These are phyloP conservation scores for Luzula sylvatica DNA, from an alignment of 176 grass and related monocot genomes.

Conservation along the genomic window DNA sequence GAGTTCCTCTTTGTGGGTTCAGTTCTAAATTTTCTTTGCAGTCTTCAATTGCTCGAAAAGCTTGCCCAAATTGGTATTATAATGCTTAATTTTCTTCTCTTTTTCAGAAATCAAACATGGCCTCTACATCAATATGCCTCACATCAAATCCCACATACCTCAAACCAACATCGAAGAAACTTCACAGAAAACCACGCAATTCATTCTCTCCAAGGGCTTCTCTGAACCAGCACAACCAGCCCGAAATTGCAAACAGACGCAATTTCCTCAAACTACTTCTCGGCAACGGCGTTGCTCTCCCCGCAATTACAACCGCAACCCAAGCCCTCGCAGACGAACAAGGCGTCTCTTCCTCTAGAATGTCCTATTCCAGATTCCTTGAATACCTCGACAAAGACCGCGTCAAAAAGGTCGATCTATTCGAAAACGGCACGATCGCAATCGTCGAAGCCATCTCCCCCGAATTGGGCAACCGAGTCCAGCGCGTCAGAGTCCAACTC, in stretches of 20 bases:
- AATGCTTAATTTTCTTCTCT: too few species aligned
- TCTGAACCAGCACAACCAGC: constrained; percentile 42
- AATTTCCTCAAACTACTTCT: constrained; percentile 76
- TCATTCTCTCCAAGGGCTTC: constrained; percentile 48
- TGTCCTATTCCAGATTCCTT: constrained; percentile 94
- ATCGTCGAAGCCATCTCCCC: constrained; percentile 92
- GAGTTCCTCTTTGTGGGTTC: too few species aligned
- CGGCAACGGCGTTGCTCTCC: constrained; percentile 59
- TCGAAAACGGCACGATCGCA: constrained; percentile 87
- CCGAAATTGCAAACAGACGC: constrained; percentile 37
- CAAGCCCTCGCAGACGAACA: constrained; percentile 73
- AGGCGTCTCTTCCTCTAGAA: constrained; percentile 83
- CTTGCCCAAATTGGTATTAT: too few species aligned
- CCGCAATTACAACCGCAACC: constrained; percentile 40
- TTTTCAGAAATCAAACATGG: constrained; percentile 50
- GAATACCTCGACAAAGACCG: constrained; percentile 97
- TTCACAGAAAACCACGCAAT: constrained; percentile 24
- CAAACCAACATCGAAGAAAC: constrained; percentile 32
- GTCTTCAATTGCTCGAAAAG: too few species aligned
- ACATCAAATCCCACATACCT: constrained; percentile 36
- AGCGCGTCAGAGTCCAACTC: constrained; percentile 89
- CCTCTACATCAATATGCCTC: constrained; percentile 38
- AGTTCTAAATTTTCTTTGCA: too few species aligned
- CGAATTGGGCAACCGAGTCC: constrained; percentile 80
- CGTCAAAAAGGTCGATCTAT: constrained; percentile 88